Base-by-base conservation (phyloP, 225 moss, liverwort and hornwort genomes). In the Rhytidiadelphus loreus region DNA sequence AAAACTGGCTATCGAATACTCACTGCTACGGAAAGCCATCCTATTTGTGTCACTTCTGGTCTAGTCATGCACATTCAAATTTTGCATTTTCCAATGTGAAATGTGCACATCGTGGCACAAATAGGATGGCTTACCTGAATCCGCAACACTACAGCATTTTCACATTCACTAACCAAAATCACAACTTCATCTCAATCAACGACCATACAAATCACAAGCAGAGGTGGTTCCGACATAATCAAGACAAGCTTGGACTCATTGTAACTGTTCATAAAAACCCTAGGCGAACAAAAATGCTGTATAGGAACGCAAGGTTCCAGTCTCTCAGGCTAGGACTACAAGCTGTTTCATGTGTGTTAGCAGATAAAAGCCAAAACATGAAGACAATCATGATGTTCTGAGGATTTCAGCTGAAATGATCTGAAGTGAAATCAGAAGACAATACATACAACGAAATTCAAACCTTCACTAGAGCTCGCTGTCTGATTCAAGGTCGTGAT, bases 391-490 rank as follows among this genome's bases (percentile, higher is more conserved):
- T 52, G 83, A 74, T 81, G 57, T n/a, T 77, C 77, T 76, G 30
- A 83, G 84, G 72, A 85, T 46, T 88, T 68, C 69, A 70, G 79
- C 70, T 32, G 60, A 72, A 83, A 39, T 32, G 69, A 61, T 77
- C 85, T 56, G 32, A 82, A 81, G 50, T 37, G 87, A 87, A 87
- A 85, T 59, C 89, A 82, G 78, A 78, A 91, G 68, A 85, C 73
- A 87, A 72, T 71, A 85, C 87, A 87, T 52, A 53, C 50, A 56
- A 77, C 29, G 44, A 90, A 74, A 74, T 88, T 80, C 75, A 66
- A 83, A 88, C 83, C 84, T 88, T 90, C 84, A 91, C 86, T 93
- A 91, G 44, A 93, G 91, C 82, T 94, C 92, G 73, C 86, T 89
- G 58, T 91, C 83, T 57, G 81, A 84, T 81, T 91, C 90, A 85